A percentile compares a stretch with the other conserved stretches of the same genome.
Evolutionary conservation across 371 early-diverging fungal genomes (phyloP).

Genomic region (Blastocladiella emersonii): DNA sequence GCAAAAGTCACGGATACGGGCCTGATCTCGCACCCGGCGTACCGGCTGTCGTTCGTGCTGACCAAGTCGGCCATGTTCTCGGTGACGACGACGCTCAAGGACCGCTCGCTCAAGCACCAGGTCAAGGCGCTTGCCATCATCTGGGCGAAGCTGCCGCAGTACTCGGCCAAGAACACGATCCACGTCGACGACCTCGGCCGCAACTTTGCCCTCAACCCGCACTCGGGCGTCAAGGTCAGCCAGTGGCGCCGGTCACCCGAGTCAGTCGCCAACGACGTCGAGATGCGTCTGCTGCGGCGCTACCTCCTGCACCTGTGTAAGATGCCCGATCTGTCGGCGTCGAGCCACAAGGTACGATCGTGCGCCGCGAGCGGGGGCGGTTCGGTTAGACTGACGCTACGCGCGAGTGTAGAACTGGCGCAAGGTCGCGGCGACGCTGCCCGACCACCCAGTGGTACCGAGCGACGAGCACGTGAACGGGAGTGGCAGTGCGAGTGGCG

Average conservation of each 20-base stretch:
- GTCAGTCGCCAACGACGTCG: too few relatives aligned
- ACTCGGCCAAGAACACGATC: background rate
- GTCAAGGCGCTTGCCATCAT: constrained; percentile 2
- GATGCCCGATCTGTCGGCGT: too few relatives aligned
- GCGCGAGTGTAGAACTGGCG: too few relatives aligned
- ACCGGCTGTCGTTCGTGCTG: background rate
- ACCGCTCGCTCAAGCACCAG: background rate
- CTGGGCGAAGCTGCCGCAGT: background rate
- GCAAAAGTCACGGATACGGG: background rate
- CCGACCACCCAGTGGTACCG: too few relatives aligned
- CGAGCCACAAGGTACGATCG: too few relatives aligned
- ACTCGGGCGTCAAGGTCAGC: background rate
- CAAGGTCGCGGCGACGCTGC: too few relatives aligned
- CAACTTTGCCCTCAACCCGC: background rate
- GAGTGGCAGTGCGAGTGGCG: too few relatives aligned
- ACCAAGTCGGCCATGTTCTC: background rate
- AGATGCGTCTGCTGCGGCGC: too few relatives aligned
- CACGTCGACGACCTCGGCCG: background rate
- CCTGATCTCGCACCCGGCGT: background rate
- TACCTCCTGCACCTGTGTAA: too few relatives aligned
- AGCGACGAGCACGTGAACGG: too few relatives aligned
- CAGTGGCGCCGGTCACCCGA: background rate
- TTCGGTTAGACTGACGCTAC: too few relatives aligned
- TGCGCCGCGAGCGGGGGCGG: too few relatives aligned
- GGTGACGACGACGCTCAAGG: background rate